phyloP scores from a whole-genome alignment of 345 rosid genomes.

The Pelargonium nanum region DNA sequence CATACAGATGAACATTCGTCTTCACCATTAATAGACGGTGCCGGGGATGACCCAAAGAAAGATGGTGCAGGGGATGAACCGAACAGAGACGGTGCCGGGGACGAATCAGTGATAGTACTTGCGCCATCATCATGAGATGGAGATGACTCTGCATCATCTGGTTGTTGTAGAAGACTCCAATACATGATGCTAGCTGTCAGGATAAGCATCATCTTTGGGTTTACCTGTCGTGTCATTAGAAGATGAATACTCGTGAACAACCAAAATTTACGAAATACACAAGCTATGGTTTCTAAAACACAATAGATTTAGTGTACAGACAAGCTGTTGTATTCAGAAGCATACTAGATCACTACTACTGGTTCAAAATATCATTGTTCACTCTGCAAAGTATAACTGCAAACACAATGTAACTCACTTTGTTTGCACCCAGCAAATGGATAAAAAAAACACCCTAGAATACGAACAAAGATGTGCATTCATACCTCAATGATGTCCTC shows the following conservation, averaged over 20 bases:
- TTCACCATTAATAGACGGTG: slow-evolving; percentile 57
- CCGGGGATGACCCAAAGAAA: slow-evolving; percentile 54
- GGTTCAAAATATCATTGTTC: not conserved
- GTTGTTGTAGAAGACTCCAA: slow-evolving; percentile 64
- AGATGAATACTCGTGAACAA: not conserved
- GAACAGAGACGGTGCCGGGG: slow-evolving; percentile 7
- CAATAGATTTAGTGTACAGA: not conserved
- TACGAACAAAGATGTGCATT: not conserved
- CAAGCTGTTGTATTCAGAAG: too few relatives aligned
- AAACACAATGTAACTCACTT: too few relatives aligned
- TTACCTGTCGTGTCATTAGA: slow-evolving; percentile 42
- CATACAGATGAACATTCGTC: slow-evolving; percentile 58
- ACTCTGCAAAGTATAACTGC: not conserved
- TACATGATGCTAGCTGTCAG: slow-evolving; percentile 85
- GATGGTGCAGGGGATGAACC: slow-evolving; percentile 25
- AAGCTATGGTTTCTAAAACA: not conserved
- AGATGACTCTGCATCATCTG: slow-evolving; percentile 42
- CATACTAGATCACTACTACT: not conserved
- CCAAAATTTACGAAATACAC: not conserved
- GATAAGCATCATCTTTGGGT: slow-evolving; percentile 86
- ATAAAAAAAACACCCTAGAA: not conserved
- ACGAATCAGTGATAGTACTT: not conserved
- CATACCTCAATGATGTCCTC: slow-evolving; percentile 93
- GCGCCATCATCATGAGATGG: slow-evolving; percentile 17
- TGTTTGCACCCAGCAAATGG: not conserved